These are phyloP conservation scores for Colletotrichum filicis DNA, from an alignment of 2,329 filamentous ascomycete species.

Conservation along the genomic window DNA sequence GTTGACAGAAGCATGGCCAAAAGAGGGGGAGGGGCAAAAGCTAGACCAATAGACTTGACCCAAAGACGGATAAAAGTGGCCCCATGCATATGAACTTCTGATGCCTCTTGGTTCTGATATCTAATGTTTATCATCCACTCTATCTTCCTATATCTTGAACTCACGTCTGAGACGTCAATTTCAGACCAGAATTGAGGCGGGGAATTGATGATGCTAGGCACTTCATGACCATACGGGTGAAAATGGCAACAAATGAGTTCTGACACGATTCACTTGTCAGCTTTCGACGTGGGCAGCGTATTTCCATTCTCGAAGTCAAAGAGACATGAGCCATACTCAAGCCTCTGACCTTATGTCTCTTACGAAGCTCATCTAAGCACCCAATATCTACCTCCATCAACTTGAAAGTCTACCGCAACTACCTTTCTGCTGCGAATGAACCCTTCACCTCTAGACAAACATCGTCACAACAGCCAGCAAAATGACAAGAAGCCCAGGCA, in stretches of 20 bases:
- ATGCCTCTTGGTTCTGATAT: too few species aligned
- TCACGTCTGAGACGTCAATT: too few species aligned
- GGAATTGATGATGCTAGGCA: too few species aligned
- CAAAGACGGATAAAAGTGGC: neutral
- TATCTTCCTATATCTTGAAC: too few species aligned
- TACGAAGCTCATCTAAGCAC: neutral
- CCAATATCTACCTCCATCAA: neutral
- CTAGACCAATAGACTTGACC: neutral
- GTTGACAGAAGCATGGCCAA: neutral
- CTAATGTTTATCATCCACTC: too few species aligned
- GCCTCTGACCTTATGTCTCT: neutral
- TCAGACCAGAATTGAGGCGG: too few species aligned
- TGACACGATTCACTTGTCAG: too few species aligned
- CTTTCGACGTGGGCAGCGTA: too few species aligned
- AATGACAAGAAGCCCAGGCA: conserved; percentile 6
- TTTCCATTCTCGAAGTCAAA: too few species aligned
- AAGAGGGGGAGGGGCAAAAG: conserved; percentile 6
- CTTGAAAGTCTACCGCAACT: too few species aligned
- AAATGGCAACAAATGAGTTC: too few species aligned
- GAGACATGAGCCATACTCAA: neutral
- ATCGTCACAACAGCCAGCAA: conserved; percentile 9
- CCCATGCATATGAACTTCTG: neutral
- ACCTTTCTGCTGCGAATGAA: neutral
- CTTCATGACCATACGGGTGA: too few species aligned
- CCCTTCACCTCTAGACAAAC: neutral